Base-by-base conservation (phyloP, 345 rosid species). In the Mercurialis annua region DNA sequence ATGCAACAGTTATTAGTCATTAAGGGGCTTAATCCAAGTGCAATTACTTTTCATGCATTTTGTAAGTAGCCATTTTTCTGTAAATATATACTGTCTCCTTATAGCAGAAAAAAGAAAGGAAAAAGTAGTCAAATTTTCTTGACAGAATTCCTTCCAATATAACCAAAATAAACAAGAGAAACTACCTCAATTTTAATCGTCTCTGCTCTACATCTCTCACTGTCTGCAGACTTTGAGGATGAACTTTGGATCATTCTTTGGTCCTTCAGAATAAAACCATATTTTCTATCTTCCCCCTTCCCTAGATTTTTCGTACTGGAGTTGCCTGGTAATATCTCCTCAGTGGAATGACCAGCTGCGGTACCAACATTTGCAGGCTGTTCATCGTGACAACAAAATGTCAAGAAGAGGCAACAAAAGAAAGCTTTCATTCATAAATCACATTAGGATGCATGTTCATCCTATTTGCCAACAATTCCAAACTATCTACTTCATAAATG, bases 301-400 rank as follows among this genome's bases (percentile, higher is more conserved):
- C 42, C 12, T 23, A 48, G 10, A 66, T 47, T 42, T 62, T 66
- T 27, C 43, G 49, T 31, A 47, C 67, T 47, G 66, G 34, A 26
- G 26, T 23, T 17, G 53, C 53, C 60, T 33, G 42, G 36, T 27
- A 33, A 10, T 57, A 67, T 53, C 66, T 62, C 64, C 71, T 64
- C 64, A 60, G 23, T 72, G 40, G 71, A 44, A 51, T 14, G 53
- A 63, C 62, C 76, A 70, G 73, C 53, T 59, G 53, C 78, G 44
- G 44, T 10, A 52, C 10, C 61, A 43, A 20, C n/a, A 66, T 26
- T 69, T 40, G 46, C n/a, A n/a, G 59, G 71, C 81, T 79, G 81
- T 61, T 66, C 49, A 66, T 70, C 38, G 63, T 36, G 4, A 69
- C 59, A 34, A 53, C 30, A 53, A 48, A 50, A 44, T 9, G 11